Conservation (phyloP, 768 basidiomycete species). For the Lactifluus subvellereus region DNA sequence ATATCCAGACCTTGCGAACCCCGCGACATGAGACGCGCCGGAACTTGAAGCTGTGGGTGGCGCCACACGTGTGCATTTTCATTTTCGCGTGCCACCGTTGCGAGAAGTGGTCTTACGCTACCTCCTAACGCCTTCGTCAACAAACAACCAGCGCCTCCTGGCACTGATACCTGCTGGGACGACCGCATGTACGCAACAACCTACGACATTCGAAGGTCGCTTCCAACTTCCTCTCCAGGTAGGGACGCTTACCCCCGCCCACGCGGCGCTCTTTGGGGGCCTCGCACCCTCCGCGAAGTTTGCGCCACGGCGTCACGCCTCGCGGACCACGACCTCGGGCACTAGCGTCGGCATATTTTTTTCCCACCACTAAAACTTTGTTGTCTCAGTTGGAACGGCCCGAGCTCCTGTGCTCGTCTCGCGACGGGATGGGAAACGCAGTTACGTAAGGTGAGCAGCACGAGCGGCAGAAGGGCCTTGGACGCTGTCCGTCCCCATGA, state of each 20-base stretch:
- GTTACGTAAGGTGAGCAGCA: neutral
- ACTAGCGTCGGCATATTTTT: slow-evolving; percentile 6
- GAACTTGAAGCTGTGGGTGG: neutral
- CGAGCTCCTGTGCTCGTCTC: neutral
- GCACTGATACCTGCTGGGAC: neutral
- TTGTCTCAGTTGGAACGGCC: neutral
- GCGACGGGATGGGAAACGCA: too few species aligned
- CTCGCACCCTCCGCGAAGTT: slow-evolving; percentile 13
- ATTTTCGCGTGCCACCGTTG: slow-evolving; percentile 17
- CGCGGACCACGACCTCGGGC: slow-evolving; percentile 13
- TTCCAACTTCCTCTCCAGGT: slow-evolving; percentile 19
- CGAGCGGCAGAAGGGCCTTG: slow-evolving; percentile 2
- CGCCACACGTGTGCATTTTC: neutral
- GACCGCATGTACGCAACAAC: neutral
- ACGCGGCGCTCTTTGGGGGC: slow-evolving; percentile 11
- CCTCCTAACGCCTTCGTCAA: slow-evolving; percentile 17
- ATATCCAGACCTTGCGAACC: slow-evolving; percentile 9
- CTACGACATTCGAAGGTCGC: slow-evolving; percentile 16
- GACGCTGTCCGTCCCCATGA: slow-evolving; percentile 21
- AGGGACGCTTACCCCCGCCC: slow-evolving; percentile 11
- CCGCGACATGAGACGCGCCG: neutral
- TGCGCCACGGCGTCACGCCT: slow-evolving; percentile 12
- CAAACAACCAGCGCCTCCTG: neutral
- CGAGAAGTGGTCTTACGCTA: slow-evolving; percentile 21
- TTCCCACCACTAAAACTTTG: neutral